Percentiles rank a stretch among this genome's conserved stretches.
These are phyloP conservation scores for Xylaria longipes DNA, from an alignment of 495 filamentous ascomycete genomes.

Conservation along the genomic window DNA sequence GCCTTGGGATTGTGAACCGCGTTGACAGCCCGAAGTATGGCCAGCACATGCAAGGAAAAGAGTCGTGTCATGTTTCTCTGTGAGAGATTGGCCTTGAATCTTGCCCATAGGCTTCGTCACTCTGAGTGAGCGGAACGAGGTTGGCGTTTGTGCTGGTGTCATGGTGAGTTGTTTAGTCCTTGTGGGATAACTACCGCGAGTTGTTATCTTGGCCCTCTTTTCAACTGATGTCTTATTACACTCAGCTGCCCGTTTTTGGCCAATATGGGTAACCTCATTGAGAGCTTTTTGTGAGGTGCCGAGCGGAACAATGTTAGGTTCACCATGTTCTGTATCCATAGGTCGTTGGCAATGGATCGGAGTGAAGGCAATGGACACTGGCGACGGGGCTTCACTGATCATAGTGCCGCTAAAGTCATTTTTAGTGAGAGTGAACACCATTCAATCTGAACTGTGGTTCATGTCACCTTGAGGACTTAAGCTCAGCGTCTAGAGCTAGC, in stretches of 20 bases:
- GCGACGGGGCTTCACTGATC: not conserved
- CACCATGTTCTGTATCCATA: not conserved
- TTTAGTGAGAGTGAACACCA: constrained; percentile 8
- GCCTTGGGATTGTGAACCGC: not conserved
- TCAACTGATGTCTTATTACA: not conserved
- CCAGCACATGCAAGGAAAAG: not conserved
- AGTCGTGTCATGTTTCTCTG: not conserved
- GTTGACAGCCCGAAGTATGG: not conserved
- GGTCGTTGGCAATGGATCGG: not conserved
- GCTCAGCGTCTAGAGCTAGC: not conserved
- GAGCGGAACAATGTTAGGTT: not conserved
- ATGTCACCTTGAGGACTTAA: not conserved
- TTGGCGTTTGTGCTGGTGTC: not conserved
- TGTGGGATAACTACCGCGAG: not conserved
- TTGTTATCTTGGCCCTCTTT: constrained; percentile 10
- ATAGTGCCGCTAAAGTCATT: not conserved
- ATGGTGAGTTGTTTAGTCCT: constrained; percentile 5
- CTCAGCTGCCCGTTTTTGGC: constrained; percentile 14
- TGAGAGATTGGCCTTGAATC: not conserved
- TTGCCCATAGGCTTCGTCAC: constrained; percentile 13
- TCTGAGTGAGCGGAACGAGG: not conserved
- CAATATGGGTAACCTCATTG: not conserved
- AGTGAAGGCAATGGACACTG: not conserved
- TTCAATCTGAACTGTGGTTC: not conserved
- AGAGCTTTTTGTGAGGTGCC: not conserved